phyloP scores from a whole-genome alignment of 352 stramenopile genomes.

The Globisporangium nunn region DNA sequence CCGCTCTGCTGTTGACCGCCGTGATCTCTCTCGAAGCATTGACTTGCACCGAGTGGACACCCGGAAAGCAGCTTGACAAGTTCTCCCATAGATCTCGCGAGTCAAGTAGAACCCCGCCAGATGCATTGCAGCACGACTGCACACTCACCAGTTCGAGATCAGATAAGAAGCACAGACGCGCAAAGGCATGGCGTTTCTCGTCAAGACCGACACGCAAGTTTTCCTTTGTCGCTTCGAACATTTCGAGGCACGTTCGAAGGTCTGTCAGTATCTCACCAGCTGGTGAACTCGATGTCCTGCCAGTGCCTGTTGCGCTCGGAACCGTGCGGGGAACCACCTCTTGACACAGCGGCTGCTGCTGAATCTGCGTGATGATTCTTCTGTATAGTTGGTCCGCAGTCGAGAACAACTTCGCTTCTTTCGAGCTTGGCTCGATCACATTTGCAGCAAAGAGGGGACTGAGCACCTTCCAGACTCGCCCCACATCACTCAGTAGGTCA shows the following conservation, averaged over 20 bases:
- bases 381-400: slow-evolving; percentile 36
- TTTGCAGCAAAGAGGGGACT: slow-evolving; percentile 38
- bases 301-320: not conserved
- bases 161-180: slow-evolving; percentile 64
- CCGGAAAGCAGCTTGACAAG: slow-evolving; percentile 53
- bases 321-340: slow-evolving; percentile 19
- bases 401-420: slow-evolving; percentile 36
- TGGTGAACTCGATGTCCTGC: not conserved
- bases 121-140: slow-evolving; percentile 19
- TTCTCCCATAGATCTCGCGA: slow-evolving; percentile 33
- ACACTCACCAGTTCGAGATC: slow-evolving; percentile 48
- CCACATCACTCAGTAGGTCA: slow-evolving; percentile 28
- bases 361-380: slow-evolving; percentile 18
- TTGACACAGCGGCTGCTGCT: slow-evolving; percentile 24
- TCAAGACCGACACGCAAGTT: slow-evolving; percentile 44
- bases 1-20: slow-evolving; percentile 35
- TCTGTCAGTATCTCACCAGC: slow-evolving; percentile 20
- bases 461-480: slow-evolving; percentile 45
- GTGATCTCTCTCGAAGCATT: slow-evolving; percentile 52
- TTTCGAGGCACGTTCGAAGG: slow-evolving; percentile 24
- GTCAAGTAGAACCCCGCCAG: slow-evolving; percentile 1
- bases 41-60: slow-evolving; percentile 32
- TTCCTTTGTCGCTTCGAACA: slow-evolving; percentile 40
- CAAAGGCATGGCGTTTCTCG: slow-evolving; percentile 39
- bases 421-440: slow-evolving; percentile 36